Conservation (phyloP, 2,329 filamentous ascomycete species). For the Tolypocladium inflatum region DNA sequence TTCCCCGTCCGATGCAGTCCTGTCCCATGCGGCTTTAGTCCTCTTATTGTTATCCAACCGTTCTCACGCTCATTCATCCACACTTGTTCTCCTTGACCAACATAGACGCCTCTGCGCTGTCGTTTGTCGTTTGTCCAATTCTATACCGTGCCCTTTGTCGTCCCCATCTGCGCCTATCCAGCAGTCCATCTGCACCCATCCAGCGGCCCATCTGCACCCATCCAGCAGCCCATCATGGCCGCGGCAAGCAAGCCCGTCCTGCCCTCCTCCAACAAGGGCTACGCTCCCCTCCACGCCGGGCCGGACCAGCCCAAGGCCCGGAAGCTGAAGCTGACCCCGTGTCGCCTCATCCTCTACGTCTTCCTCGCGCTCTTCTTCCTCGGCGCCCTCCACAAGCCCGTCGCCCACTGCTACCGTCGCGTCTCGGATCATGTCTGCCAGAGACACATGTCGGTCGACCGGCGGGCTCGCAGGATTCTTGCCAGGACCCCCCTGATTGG, state of each 20-base stretch:
- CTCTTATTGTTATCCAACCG: not conserved
- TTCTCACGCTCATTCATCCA: not conserved
- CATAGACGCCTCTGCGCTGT: not conserved
- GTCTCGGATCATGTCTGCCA: constrained; percentile 14
- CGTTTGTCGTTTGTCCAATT: not conserved
- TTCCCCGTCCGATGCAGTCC: not conserved
- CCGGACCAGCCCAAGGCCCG: not conserved
- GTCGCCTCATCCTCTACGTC: constrained; percentile 11
- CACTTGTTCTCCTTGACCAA: not conserved
- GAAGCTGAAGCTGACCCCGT: constrained; percentile 16
- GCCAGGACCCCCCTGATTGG: constrained; percentile 39
- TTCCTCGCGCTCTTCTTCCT: constrained; percentile 16
- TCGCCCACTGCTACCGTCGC: constrained; percentile 12
- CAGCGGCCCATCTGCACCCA: not conserved
- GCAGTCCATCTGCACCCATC: not conserved
- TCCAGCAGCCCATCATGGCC: not conserved
- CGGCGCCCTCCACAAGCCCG: constrained; percentile 15
- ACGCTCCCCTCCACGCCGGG: not conserved
- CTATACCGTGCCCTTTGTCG: not conserved
- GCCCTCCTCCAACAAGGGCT: constrained; percentile 1
- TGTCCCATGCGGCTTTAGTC: not conserved
- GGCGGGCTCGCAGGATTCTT: constrained; percentile 36
- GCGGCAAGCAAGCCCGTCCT: not conserved
- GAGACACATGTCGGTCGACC: constrained; percentile 26
- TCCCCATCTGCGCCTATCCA: not conserved